Percentiles rank a stretch among this genome's conserved stretches.
Conservation (phyloP, 768 basidiomycete species). For the Mycena kentingensis region DNA sequence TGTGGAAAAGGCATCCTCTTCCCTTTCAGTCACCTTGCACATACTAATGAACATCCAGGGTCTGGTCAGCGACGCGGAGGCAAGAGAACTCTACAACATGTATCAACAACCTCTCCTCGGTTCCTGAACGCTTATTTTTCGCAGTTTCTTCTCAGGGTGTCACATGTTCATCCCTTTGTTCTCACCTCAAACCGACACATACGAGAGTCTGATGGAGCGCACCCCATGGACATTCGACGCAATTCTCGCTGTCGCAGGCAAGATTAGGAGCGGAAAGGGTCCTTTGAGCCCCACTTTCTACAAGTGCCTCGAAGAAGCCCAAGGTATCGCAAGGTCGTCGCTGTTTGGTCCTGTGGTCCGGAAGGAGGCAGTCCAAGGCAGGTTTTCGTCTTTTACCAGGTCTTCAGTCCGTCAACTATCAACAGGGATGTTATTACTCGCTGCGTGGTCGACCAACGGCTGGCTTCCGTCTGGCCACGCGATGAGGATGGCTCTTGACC, state of each 20-base stretch:
- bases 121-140: conserved; percentile 28
- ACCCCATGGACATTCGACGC: conserved; percentile 96
- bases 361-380: conserved; percentile 94
- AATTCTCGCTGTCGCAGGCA: conserved; percentile 88
- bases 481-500: conserved; percentile 93
- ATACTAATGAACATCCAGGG: conserved; percentile 49
- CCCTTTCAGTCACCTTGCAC: conserved; percentile 2
- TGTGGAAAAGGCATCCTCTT: conserved; percentile 66
- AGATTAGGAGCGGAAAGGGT: conserved; percentile 89
- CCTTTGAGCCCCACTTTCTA: conserved; percentile 85
- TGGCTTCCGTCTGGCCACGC: conserved; percentile 97
- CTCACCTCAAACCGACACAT: conserved; percentile 91
- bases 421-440: conserved; percentile 81
- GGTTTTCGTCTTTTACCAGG: too few species aligned
- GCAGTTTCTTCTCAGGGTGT: conserved; percentile 93
- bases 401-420: not conserved
- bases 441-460: conserved; percentile 92
- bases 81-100: conserved; percentile 91
- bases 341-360: conserved; percentile 91
- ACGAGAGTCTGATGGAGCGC: conserved; percentile 87
- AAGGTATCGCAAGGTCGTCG: conserved; percentile 91
- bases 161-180: conserved; percentile 96
- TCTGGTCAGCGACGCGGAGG: conserved; percentile 82
- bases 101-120: conserved; percentile 38
- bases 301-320: conserved; percentile 90